These are phyloP conservation scores for Hymenoscyphus occultus DNA, from an alignment of 2,329 filamentous ascomycete species.

Conservation along the genomic window DNA sequence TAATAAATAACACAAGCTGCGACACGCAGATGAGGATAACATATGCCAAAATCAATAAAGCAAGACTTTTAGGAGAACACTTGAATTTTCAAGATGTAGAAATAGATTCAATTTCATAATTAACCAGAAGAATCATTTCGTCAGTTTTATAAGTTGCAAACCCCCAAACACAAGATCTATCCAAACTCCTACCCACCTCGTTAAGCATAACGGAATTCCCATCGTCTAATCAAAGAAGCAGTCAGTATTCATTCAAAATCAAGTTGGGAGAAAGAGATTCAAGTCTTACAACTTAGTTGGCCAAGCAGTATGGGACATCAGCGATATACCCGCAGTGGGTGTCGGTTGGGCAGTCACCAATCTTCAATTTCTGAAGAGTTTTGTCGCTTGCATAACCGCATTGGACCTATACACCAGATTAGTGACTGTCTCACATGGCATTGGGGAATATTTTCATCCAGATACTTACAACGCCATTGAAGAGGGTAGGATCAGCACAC, in stretches of 20 bases:
- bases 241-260: neutral
- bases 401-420: neutral
- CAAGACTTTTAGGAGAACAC: no score
- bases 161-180: neutral
- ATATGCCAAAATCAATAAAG: no score
- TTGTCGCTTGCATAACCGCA: neutral
- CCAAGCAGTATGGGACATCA: conserved; percentile 5
- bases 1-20: no score
- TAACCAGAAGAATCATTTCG: no score
- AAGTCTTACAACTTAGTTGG: neutral
- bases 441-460: neutral
- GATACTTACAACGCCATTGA: neutral
- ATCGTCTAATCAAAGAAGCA: neutral
- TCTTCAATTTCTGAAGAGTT: neutral
- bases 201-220: neutral
- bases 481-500: neutral
- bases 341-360: neutral
- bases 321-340: conserved; percentile 5
- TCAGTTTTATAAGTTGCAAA: no score
- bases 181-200: neutral
- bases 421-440: neutral
- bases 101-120: no score
- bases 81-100: no score
- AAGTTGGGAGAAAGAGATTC: neutral
- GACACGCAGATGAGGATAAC: no score